Base-by-base conservation (phyloP, 805 yeast species). In the Candida sonorensis region DNA sequence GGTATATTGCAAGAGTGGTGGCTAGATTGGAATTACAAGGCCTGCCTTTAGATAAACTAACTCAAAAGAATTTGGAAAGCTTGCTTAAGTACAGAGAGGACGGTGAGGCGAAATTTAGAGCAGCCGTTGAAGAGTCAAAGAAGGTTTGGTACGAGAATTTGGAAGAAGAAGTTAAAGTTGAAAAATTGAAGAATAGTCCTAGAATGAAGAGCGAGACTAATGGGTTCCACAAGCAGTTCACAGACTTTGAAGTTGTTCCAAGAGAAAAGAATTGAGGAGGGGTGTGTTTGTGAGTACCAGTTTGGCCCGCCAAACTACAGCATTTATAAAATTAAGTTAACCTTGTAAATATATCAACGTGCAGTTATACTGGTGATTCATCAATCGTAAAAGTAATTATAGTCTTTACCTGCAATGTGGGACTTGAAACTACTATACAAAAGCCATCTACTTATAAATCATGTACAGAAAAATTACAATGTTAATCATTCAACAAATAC, bases 1-100 rank as follows among this genome's bases (percentile, higher is more conserved):
- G 94, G 76, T 62, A 75, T 48, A 69, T 76, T 7, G 95, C 95
- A n/a, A 74, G 84, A 55, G 67, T 75, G 4, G 90, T 82, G 5
- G 95, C 94, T n/a, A 69, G 95, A 44, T 63, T 81, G 33, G 78
- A 82, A 58, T 59, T 68, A 30, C 85, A 79, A 50, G 75, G 71
- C 4, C 57, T 70, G 34, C 71, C 69, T 15, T 35, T 73, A 13
- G 78, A 76, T 44, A 41, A 50, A 7, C 48, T 76, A 21, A 81
- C 94, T 9, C 44, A 62, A 39, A 60, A 64, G 38, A 81, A 83
- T 46, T 73, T 77, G 27, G 54, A 59, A 3, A 72, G 75, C 45
- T 58, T 82, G 34, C 54, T 66, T 7, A 51, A 57, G 33, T 53
- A 54, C 32, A 61, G 78, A 37, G 48, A 51, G n/a, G 60, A 71